phyloP scores from a whole-genome alignment of 257 asterid species.

The Lycium barbarum region DNA sequence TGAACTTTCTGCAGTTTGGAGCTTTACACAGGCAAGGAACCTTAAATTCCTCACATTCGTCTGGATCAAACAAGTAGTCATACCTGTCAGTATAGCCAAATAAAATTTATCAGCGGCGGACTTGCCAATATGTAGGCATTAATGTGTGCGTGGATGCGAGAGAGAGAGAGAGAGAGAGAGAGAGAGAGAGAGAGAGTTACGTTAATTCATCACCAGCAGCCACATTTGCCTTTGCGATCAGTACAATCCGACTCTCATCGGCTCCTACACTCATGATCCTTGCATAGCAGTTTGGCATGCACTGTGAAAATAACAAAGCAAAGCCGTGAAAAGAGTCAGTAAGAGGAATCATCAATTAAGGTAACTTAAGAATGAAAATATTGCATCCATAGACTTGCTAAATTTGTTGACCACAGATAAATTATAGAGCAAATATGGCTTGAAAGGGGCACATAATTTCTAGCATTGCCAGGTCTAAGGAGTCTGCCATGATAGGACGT shows the following conservation, averaged over 20 bases:
- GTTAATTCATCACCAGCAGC: conserved; percentile 94
- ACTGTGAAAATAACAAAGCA: conserved; percentile 51
- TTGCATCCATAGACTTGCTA: not conserved
- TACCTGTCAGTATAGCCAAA: conserved; percentile 63
- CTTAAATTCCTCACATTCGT: conserved; percentile 83
- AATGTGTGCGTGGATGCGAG: not conserved
- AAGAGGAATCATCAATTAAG: not conserved
- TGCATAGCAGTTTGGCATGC: conserved; percentile 99
- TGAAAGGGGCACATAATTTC: not conserved
- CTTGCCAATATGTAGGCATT: conserved; percentile 7
- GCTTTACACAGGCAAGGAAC: conserved; percentile 95
- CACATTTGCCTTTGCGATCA: conserved; percentile 86
- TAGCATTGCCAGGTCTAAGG: not conserved
- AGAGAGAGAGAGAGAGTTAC: conserved; percentile 49
- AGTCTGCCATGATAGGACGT: not conserved
- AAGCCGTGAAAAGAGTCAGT: not conserved
- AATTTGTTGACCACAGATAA: not conserved
- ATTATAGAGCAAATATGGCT: not conserved
- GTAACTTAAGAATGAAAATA: conserved; percentile 6
- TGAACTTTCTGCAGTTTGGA: conserved; percentile 85
- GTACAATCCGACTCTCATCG: conserved; percentile 98
- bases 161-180: not conserved
- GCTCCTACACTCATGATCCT: conserved; percentile 97
- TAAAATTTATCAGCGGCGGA: not conserved
- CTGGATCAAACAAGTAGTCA: conserved; percentile 92